Percentiles rank a stretch among this genome's conserved stretches.
Conservation (phyloP, 2,329 filamentous ascomycete species). For the Colletotrichum agaves region DNA sequence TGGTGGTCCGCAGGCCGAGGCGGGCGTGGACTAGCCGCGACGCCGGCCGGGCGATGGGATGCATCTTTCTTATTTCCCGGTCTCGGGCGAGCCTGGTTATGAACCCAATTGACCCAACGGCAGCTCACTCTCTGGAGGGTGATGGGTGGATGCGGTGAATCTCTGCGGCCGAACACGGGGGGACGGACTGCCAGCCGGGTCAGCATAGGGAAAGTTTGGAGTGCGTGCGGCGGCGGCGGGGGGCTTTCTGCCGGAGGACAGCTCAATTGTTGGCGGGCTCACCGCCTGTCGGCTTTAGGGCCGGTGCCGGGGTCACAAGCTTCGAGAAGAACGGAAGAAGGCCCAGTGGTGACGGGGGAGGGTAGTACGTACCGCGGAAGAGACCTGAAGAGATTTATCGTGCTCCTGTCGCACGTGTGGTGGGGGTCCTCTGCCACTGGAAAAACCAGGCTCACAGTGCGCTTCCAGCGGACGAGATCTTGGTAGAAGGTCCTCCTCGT, state of each 20-base stretch:
- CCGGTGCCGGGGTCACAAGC: slow-evolving; percentile 16
- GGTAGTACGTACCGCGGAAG: slow-evolving; percentile 6
- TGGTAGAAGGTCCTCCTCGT: slow-evolving; percentile 14
- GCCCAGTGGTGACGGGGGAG: not conserved
- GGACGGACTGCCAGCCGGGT: slow-evolving; percentile 12
- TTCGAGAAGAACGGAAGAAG: not conserved
- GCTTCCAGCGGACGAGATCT: not conserved
- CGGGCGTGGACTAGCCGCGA: slow-evolving; percentile 31
- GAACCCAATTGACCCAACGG: slow-evolving; percentile 5
- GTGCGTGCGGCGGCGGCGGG: not conserved
- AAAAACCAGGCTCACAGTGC: not conserved
- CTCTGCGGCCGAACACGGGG: slow-evolving; percentile 5
- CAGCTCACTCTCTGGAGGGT: not conserved
- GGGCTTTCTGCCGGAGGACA: slow-evolving; percentile 30
- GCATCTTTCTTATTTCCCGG: slow-evolving; percentile 15
- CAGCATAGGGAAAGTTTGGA: slow-evolving; percentile 5
- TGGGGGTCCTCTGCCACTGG: slow-evolving; percentile 1
- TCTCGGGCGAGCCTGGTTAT: not conserved
- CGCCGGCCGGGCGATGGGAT: slow-evolving; percentile 32
- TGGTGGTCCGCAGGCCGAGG: slow-evolving; percentile 22
- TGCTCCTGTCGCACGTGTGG: not conserved
- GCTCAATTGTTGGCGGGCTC: slow-evolving; percentile 1
- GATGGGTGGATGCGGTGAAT: not conserved
- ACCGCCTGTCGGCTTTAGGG: slow-evolving; percentile 25
- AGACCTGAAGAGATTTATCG: slow-evolving; percentile 14